Evolutionary conservation across 768 basidiomycete genomes (phyloP), one percentile per base, ranked within the genome.

Genomic region (Botryobasidium botryosum): DNA sequence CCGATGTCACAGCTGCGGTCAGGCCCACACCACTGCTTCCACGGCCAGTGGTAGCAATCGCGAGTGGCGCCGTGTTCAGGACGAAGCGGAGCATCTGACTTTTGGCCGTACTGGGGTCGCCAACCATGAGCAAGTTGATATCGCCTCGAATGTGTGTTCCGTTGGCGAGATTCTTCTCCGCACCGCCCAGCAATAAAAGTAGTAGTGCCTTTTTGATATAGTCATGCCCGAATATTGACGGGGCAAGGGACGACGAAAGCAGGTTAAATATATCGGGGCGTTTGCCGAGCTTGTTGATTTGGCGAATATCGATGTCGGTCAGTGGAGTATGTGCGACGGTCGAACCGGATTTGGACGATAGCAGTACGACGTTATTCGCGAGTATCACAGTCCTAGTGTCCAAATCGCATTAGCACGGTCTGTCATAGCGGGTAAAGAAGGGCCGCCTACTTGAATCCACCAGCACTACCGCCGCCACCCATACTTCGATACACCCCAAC

Each of bases 41-140:
- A 55, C 94, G 73, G 49, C 94, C 94, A 10, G 94, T 99, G 10
- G 94, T 99, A 5, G 94, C 94, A 55, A 99, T 97, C 6, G 94
- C 94, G 36, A 99, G 68, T 25, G 92, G 92, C 4, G 94, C 94
- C 5, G 86, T 97, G 52, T 84, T 79, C 49, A 99, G 73, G 39
- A 99, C 85, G 59, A 99, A 97, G 44, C 94, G 81, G 43, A 99
- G 70, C 56, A 99, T 67, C 58, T 99, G 94, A 31, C 82, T 86
- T 64, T 99, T 99, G 17, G 94, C 94, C 0, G 94, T 99, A n/a
- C 81, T 85, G 6, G 94, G 94, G 62, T 99, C 94, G 50, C 94
- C 94, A 47, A 99, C 91, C 92, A 99, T 97, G 55, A 99, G 75
- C 57, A 97, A 69, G 63, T 99, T 99, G 70, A 99, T 97, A 61